Evolutionary conservation across 805 yeast genomes (phyloP), one percentile per base, ranked within the genome.

Genomic region (Tetrapisispora taiwanensis): DNA sequence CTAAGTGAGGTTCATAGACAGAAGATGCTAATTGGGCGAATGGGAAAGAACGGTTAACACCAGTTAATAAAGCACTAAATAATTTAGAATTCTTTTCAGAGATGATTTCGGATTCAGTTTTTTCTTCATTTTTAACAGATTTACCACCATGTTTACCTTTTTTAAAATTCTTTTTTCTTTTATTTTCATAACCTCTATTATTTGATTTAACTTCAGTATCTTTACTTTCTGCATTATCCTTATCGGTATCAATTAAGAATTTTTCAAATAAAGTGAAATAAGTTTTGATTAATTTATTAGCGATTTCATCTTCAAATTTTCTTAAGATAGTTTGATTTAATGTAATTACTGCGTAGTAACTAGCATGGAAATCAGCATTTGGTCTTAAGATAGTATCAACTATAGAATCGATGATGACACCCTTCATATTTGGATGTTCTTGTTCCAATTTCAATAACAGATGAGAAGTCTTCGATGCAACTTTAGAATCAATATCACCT

Each of bases 41-140:
- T 44, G 97, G 97, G 72, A 86, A 90, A 0, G 97, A 89, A 67
- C 98, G 84, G 62, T 92, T 92, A 46, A 92, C 75, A 53, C 98
- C 98, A 1, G 98, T 87, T 52, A 92, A 74, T 45, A 92, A 73
- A 14, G 96, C 96, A 26, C 95, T 80, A 54, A 90, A 86, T 53
- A 90, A 66, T 56, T 84, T 85, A 36, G 94, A 74, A 55, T 81
- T 84, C 54, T 81, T 85, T 60, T 92, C 97, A 57, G 87, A 85
- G 19, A 69, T 48, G 1, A 81, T 65, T 52, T 84, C 90, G 36
- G 66, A 67, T 48, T 79, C 84, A 12, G 81, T 69, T 60, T 81
- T 82, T 37, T 26, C 24, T 42, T 63, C 71, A 12, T 56, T 60
- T 60, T 80, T 81, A 20, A 82, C 82, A 6, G 90, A 82, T 55